Evolutionary conservation across 202 grass and related monocot species (phyloP), one percentile per base, ranked within the genome.

Genomic region (Carex arenaria): DNA sequence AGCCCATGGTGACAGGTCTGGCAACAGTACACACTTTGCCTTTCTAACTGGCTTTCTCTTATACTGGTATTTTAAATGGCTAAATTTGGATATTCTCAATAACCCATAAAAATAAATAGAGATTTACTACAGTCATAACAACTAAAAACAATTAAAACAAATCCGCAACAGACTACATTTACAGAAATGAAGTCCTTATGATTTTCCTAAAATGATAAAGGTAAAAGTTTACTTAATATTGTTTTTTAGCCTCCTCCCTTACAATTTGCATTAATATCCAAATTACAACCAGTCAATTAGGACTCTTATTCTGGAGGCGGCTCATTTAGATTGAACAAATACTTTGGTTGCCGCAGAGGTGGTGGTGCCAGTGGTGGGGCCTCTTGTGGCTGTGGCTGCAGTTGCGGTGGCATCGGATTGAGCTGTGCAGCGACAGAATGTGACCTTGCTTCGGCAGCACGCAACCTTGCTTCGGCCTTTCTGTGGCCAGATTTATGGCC

Each of bases 401-500:
- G 30, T 34, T 61, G 82, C 3, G 15, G 72, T 67, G 28, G 82
- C 13, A 64, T 26, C 43, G 18, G 38, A 54, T 65, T 87, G 89
- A 10, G 81, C 65, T 54, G 85, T 83, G 78, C 82, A 80, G 85
- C 84, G 79, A 45, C 84, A 85, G 72, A 72, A 86, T 72, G 85
- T 30, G 32, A 89, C 88, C 51, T 76, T n/a, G 72, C 72, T 76
- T 55, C 72, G 23, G 56, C 84, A 85, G 79, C 77, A 86, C 79
- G 85, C 28, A 43, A 89, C 86, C 51, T 76, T n/a, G 72, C 52
- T 57, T 55, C 72, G 42, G 85, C 89, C 45, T 89, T 89, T 65
- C 91, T 89, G 83, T 97, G 89, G 77, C 91, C 93, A 32, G 94
- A 90, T 76, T 90, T 89, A 84, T 94, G 94, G 4, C 94, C 94